Evolutionary conservation across 345 rosid genomes (phyloP), one percentile per base, ranked within the genome.

Genomic region (Lepidium aucheri): DNA sequence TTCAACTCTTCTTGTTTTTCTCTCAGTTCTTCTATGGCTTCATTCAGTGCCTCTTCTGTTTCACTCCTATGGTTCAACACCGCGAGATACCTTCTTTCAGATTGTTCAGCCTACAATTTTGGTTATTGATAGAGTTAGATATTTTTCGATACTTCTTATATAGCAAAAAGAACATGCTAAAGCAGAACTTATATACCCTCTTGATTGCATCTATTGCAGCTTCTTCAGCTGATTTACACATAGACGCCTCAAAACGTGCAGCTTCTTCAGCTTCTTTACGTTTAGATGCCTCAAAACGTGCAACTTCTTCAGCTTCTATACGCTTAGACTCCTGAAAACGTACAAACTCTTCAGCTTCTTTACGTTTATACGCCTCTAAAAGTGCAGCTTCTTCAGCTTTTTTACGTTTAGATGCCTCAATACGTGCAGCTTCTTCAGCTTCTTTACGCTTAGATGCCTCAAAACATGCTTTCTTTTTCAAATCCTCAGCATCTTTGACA

Each of bases 221-320:
- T 39, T 66, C n/a, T n/a, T n/a, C n/a, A n/a, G n/a, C n/a, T n/a
- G n/a, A n/a, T n/a, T n/a, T n/a, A n/a, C n/a, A n/a, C n/a, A n/a
- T n/a, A n/a, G n/a, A n/a, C n/a, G n/a, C n/a, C n/a, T n/a, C n/a
- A n/a, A n/a, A n/a, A n/a, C n/a, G n/a, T n/a, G n/a, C n/a, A n/a
- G n/a, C n/a, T n/a, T n/a, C n/a, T n/a, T n/a, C n/a, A n/a, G n/a
- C n/a, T n/a, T n/a, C n/a, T n/a, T n/a, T n/a, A n/a, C n/a, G n/a
- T n/a, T n/a, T n/a, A n/a, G n/a, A n/a, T n/a, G n/a, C n/a, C n/a
- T n/a, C n/a, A n/a, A n/a, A n/a, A n/a, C n/a, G n/a, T n/a, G n/a
- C n/a, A n/a, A n/a, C n/a, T n/a, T n/a, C n/a, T 82, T 76, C 92
- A 53, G 92, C 89, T 81, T 84, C 82, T 55, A 66, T 74, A 54